phyloP scores from a whole-genome alignment of 169 alveolate genomes.

The Blepharisma undulans region DNA sequence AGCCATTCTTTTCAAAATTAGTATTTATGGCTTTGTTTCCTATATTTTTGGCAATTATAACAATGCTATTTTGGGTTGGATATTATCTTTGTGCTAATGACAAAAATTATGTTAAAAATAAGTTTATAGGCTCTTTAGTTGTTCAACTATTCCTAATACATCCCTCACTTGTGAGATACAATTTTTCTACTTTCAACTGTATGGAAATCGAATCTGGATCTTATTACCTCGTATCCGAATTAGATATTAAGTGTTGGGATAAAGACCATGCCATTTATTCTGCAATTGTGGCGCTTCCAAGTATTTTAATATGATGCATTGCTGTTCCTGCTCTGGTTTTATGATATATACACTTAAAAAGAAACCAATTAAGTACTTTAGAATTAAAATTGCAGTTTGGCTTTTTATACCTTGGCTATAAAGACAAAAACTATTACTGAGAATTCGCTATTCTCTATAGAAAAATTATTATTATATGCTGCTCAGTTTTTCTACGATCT shows the following conservation, averaged over 20 bases:
- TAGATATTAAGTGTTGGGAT: conserved; percentile 52
- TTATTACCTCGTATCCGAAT: conserved; percentile 10
- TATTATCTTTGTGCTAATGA: too few species aligned
- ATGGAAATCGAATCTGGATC: conserved; percentile 39
- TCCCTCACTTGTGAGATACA: conserved; percentile 46
- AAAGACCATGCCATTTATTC: conserved; percentile 45
- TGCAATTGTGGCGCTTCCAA: conserved; percentile 50
- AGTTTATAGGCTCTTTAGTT: conserved; percentile 42
- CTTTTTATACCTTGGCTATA: conserved; percentile 50
- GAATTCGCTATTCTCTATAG: conserved; percentile 50
- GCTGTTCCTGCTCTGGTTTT: too few species aligned
- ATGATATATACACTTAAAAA: too few species aligned
- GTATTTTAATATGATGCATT: conserved; percentile 56
- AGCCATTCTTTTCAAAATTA: too few species aligned
- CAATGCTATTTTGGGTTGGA: too few species aligned
- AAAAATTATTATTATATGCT: conserved; percentile 46
- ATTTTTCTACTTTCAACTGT: conserved; percentile 53
- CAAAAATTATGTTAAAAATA: not conserved
- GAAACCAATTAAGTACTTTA: too few species aligned
- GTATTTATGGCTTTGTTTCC: too few species aligned
- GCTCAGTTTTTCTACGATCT: conserved; percentile 43
- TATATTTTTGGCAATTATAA: too few species aligned
- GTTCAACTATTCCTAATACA: conserved; percentile 54
- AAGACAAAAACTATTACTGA: conserved; percentile 42
- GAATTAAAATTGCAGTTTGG: conserved; percentile 51